A percentile compares a stretch with the other conserved stretches of the same genome.
Evolutionary conservation across 306 rosid genomes (phyloP).

Genomic region (Cyclanthera cordifolia): DNA sequence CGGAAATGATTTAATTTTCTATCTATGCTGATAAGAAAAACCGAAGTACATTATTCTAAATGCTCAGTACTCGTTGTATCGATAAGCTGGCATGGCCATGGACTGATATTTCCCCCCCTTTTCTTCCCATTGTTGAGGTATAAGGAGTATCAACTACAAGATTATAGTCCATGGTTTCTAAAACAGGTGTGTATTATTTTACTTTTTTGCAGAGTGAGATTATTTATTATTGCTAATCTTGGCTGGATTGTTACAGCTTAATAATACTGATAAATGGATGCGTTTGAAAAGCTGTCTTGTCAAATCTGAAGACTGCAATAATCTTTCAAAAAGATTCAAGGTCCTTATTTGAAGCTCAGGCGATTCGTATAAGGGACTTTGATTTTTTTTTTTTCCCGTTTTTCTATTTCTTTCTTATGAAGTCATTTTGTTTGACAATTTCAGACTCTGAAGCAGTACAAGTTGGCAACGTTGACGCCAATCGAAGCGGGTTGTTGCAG

Average conservation of each 20-base stretch:
- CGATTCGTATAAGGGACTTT: conserved; percentile 4
- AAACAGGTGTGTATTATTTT: conserved; percentile 43
- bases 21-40: neutral
- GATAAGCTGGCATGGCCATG: neutral
- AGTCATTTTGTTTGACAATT: conserved; percentile 13
- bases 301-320: conserved; percentile 73
- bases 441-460: conserved; percentile 66
- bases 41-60: neutral
- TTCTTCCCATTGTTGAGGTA: conserved; percentile 40
- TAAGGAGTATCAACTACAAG: conserved; percentile 88
- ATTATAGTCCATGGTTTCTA: conserved; percentile 85
- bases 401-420: neutral
- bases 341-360: conserved; percentile 24
- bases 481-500: conserved; percentile 91
- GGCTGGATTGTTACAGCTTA: conserved; percentile 36
- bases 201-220: neutral
- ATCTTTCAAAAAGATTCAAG: conserved; percentile 61
- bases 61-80: neutral
- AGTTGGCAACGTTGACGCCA: conserved; percentile 62
- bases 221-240: neutral
- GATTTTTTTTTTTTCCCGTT: no score
- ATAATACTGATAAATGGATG: conserved; percentile 74
- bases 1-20: neutral
- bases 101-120: conserved; percentile 13
- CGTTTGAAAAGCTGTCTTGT: conserved; percentile 64